These are phyloP conservation scores for Melastoma candidum DNA, from an alignment of 441 rosid species.

Conservation along the genomic window DNA sequence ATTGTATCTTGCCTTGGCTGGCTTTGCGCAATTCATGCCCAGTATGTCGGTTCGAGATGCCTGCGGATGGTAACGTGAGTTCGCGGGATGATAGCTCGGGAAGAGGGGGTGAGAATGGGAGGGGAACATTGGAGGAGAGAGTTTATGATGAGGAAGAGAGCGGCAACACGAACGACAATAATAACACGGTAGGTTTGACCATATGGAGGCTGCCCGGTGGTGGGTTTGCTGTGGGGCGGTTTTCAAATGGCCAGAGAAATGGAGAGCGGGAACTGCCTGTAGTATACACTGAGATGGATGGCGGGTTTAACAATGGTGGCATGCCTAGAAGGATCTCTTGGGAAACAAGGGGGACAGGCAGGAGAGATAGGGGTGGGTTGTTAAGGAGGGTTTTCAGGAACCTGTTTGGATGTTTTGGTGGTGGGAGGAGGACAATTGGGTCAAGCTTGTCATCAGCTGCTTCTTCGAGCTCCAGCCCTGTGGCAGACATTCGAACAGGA, in stretches of 20 bases:
- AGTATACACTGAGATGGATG: constrained; percentile 59
- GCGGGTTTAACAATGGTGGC: constrained; percentile 36
- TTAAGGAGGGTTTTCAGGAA: constrained; percentile 29
- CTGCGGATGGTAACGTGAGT: constrained; percentile 24
- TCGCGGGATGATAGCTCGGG: constrained; percentile 5
- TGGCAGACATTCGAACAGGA: constrained; percentile 7
- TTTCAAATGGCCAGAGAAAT: constrained; percentile 37
- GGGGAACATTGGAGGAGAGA: constrained; percentile 9
- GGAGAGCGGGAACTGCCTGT: constrained; percentile 43
- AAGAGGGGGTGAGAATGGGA: constrained; percentile 14
- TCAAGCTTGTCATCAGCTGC: constrained; percentile 14
- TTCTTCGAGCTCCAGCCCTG: constrained; percentile 15
- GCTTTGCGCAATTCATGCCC: constrained; percentile 60
- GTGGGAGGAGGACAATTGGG: constrained; percentile 8
- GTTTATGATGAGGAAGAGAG: no score
- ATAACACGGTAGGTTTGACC: constrained; percentile 34
- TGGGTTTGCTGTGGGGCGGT: constrained; percentile 58
- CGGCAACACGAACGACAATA: no score
- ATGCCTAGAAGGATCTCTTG: constrained; percentile 41
- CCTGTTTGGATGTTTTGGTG: constrained; percentile 37
- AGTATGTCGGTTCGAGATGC: constrained; percentile 50
- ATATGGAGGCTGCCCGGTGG: constrained; percentile 64
- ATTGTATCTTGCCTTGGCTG: constrained; percentile 65
- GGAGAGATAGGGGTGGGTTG: constrained; percentile 37
- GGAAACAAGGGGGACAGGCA: constrained; percentile 38